Base-by-base conservation (phyloP, 305 asterid genomes). In the Plantago coronopus region DNA sequence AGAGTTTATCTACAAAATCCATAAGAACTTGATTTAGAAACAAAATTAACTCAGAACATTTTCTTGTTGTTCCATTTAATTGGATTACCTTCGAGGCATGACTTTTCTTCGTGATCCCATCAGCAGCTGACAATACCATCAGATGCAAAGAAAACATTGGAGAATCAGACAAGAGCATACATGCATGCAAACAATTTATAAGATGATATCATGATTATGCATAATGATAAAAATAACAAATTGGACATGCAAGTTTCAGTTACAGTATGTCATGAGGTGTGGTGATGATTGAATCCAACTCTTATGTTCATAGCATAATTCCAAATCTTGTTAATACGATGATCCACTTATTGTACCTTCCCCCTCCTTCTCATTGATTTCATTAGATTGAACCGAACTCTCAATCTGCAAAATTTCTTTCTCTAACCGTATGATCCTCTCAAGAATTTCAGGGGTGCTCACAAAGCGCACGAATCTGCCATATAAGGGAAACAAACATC, bases 391-490 rank as follows among this genome's bases (percentile, higher is more conserved):
- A 57, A 73, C 66, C 27, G 95, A 82, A 62, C 73, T 78, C 67
- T 83, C 93, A 74, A 88, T 88, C 80, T 88, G 96, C 70, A 74
- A 66, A 72, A 88, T 81, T 72, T 88, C 96, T 31, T 66, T 71
- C 64, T 88, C 96, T 65, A 82, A 71, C 45, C 78, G 78, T 62
- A 80, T 57, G 64, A 86, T 76, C 75, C 95, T 79, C 83, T 88
- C 95, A 34, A 88, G 93, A 74, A 88, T 80, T 71, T 88, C 96
- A 11, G 96, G 95, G 2, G 93, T 81, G 77, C 93, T 88, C 37
- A 88, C 82, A 61, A 88, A 88, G 34, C 95, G 86, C 22, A 88
- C 93, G 72, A 85, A 83, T 74, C 95, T 88, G 85, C 75, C 72
- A 70, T 31, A 51, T 50, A 67, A 3, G 2, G 20, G 48, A 58